phyloP scores from a whole-genome alignment of 2,329 filamentous ascomycete genomes.

The Sporothrix humicola region DNA sequence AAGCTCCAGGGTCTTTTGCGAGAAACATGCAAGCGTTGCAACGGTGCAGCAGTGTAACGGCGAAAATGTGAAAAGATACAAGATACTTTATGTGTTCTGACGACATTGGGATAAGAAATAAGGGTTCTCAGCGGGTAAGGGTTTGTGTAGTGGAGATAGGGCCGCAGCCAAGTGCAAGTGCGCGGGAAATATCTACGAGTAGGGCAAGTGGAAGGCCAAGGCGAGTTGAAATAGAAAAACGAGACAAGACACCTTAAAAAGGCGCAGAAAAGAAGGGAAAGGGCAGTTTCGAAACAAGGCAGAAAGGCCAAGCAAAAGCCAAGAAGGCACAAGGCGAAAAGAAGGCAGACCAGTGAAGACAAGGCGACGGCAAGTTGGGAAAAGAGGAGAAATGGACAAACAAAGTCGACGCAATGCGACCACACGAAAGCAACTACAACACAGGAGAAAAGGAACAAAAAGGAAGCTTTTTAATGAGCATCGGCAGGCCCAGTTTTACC shows the following conservation, averaged over 20 bases:
- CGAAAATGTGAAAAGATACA: background rate
- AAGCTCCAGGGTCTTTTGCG: background rate
- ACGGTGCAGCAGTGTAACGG: background rate
- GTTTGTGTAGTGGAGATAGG: background rate
- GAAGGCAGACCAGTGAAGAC: background rate
- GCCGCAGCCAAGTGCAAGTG: background rate
- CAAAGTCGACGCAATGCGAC: background rate
- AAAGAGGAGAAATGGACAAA: background rate
- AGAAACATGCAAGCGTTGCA: background rate
- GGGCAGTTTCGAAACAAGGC: background rate
- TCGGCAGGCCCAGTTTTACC: slow-evolving; percentile 24
- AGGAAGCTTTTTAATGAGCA: background rate
- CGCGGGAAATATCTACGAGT: slow-evolving; percentile 1
- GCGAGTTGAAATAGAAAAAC: background rate
- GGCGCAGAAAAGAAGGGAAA: background rate
- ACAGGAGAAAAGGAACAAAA: background rate
- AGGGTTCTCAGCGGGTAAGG: background rate
- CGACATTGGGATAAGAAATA: background rate
- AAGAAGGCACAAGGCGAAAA: background rate
- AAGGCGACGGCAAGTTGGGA: background rate
- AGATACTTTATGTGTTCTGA: background rate
- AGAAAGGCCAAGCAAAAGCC: background rate
- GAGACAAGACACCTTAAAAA: background rate
- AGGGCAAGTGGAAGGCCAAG: background rate
- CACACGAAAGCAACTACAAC: background rate